phyloP scores from a whole-genome alignment of 2,329 filamentous ascomycete species.

The Cytospora leucostoma region DNA sequence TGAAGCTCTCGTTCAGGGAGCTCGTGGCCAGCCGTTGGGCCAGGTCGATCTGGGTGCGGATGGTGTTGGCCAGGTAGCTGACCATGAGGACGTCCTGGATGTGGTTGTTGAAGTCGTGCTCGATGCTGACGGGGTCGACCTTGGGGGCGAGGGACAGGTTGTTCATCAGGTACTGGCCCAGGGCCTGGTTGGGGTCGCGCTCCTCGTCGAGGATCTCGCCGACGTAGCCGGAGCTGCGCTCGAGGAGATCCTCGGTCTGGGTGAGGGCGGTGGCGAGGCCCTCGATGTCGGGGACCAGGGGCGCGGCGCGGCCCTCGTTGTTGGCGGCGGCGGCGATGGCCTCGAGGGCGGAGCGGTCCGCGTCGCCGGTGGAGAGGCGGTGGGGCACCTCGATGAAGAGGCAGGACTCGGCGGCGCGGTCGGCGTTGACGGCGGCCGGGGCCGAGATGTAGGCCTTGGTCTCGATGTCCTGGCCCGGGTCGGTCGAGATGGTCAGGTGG shows the following conservation, averaged over 20 bases:
- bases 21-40: constrained; percentile 92
- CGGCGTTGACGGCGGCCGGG: constrained; percentile 90
- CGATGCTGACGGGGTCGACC: constrained; percentile 86
- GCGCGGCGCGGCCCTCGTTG: constrained; percentile 70
- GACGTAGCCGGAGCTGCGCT: constrained; percentile 89
- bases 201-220: constrained; percentile 94
- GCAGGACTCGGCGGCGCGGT: constrained; percentile 93
- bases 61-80: constrained; percentile 97
- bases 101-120: constrained; percentile 99
- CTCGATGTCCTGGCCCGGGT: constrained; percentile 84
- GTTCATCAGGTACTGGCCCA: constrained; percentile 95
- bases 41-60: constrained; percentile 97
- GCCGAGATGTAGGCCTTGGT: constrained; percentile 93
- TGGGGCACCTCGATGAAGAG: constrained; percentile 97
- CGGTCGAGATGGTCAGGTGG: constrained; percentile 91
- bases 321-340: constrained; percentile 82
- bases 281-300: constrained; percentile 86
- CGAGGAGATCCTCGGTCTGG: constrained; percentile 85
- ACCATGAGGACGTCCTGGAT: constrained; percentile 98
- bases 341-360: constrained; percentile 69
- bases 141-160: constrained; percentile 91
- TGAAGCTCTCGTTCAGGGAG: constrained; percentile 57
- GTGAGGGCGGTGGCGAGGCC: constrained; percentile 81
- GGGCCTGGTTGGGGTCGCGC: constrained; percentile 80
- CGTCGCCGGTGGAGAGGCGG: constrained; percentile 79